Conservation (phyloP, 768 basidiomycete genomes). For the Phanerodontia chrysosporium region DNA sequence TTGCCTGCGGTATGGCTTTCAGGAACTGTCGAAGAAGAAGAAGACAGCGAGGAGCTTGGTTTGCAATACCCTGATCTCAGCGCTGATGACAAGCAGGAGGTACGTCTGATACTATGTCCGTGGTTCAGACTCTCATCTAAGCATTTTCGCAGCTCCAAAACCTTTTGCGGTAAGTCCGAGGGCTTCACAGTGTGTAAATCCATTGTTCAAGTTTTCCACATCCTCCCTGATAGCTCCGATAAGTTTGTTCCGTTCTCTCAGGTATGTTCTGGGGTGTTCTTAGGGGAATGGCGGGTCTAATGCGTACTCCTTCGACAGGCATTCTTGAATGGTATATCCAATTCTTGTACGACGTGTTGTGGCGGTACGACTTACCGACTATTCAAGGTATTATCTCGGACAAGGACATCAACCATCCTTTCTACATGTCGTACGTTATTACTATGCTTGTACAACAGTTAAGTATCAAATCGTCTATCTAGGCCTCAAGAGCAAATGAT, state of each 20-base stretch:
- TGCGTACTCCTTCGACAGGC: not conserved
- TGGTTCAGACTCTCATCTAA: no score
- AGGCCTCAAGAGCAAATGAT: constrained; percentile 49
- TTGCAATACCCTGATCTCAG: constrained; percentile 30
- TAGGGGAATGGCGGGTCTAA: no score
- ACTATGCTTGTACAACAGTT: no score
- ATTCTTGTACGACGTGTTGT: not conserved
- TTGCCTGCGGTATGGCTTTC: constrained; percentile 50
- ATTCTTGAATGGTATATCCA: not conserved
- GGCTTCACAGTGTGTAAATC: no score
- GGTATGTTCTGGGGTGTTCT: constrained; percentile 14
- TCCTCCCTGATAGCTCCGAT: no score
- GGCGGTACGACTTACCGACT: not conserved
- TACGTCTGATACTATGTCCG: constrained; percentile 15
- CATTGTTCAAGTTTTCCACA: no score
- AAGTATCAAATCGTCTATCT: not conserved
- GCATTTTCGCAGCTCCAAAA: not conserved
- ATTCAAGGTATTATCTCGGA: constrained; percentile 45
- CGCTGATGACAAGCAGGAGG: constrained; percentile 45
- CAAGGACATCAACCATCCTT: constrained; percentile 34
- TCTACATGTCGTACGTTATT: constrained; percentile 29
- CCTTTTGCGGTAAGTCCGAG: not conserved
- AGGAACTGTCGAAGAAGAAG: constrained; percentile 17
- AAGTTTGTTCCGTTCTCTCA: constrained; percentile 27
- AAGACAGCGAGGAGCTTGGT: no score